These are phyloP conservation scores for Akebia trifoliata DNA, from an alignment of 164 flowering plant genomes.

Conservation along the genomic window DNA sequence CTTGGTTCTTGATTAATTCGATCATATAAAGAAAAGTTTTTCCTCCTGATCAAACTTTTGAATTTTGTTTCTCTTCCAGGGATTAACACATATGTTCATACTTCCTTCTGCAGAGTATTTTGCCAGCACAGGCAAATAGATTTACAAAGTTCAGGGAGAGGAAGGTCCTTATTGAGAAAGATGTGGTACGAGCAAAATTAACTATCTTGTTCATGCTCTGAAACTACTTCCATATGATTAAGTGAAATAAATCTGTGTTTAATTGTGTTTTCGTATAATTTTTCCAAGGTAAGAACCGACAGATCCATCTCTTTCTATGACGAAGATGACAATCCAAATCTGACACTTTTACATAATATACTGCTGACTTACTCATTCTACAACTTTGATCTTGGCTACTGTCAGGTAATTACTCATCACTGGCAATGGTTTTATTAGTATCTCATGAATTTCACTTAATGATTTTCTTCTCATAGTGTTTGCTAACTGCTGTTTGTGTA, in stretches of 20 bases:
- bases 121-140: slow-evolving; percentile 75
- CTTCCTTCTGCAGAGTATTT: slow-evolving; percentile 85
- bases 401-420: slow-evolving; percentile 60
- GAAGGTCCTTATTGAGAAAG: slow-evolving; percentile 95
- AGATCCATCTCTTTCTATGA: slow-evolving; percentile 76
- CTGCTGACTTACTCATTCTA: slow-evolving; percentile 91
- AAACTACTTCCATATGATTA: no score
- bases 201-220: no score
- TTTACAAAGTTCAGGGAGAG: slow-evolving; percentile 94
- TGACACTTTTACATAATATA: slow-evolving; percentile 65
- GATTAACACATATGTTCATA: not conserved
- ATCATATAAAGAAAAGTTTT: no score
- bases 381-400: slow-evolving; percentile 98
- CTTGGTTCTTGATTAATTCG: no score
- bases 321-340: slow-evolving; percentile 94
- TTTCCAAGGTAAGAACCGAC: slow-evolving; percentile 89
- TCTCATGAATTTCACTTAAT: no score
- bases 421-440: no score
- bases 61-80: not conserved
- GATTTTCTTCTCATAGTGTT: no score
- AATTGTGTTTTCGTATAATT: slow-evolving; percentile 1
- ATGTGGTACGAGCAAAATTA: slow-evolving; percentile 77
- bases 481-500: no score
- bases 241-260: not conserved
- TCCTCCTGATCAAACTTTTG: no score